Evolutionary conservation across 2,329 filamentous ascomycete genomes (phyloP).

Genomic region (Ampelomyces quisqualis): DNA sequence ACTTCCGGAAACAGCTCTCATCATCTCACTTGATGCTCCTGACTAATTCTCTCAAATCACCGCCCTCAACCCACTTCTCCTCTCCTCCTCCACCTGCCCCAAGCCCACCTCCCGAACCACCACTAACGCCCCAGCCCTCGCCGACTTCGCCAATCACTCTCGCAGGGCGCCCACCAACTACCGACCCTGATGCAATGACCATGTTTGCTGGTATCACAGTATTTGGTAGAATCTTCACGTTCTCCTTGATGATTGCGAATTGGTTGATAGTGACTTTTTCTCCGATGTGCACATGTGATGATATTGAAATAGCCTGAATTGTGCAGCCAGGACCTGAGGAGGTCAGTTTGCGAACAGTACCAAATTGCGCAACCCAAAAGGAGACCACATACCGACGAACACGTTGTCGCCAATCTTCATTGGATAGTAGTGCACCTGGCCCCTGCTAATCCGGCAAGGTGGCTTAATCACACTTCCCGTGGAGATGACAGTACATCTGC

Average conservation of each 20-base stretch:
- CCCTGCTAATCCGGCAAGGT: constrained; percentile 78
- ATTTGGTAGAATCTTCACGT: constrained; percentile 81
- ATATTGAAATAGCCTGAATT: constrained; percentile 80
- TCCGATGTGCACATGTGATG: constrained; percentile 84
- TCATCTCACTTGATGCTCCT: constrained; percentile 45
- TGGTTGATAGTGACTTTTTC: constrained; percentile 74
- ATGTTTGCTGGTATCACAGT: constrained; percentile 82
- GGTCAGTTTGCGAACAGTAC: too few species aligned
- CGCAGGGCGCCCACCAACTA: constrained; percentile 67
- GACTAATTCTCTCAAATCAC: constrained; percentile 52
- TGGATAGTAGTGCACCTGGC: constrained; percentile 75
- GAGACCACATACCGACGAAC: constrained; percentile 76
- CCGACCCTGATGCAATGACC: constrained; percentile 87
- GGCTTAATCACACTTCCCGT: constrained; percentile 77
- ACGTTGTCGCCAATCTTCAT: constrained; percentile 94
- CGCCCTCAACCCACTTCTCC: constrained; percentile 53
- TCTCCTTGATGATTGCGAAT: constrained; percentile 91
- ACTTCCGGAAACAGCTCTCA: too few species aligned
- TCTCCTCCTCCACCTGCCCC: constrained; percentile 45
- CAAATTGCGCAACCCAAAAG: too few species aligned
- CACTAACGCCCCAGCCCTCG: constrained; percentile 53
- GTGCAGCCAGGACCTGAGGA: constrained; percentile 55
- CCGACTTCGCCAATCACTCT: constrained; percentile 52
- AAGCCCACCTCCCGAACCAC: constrained; percentile 33
- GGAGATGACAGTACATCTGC: constrained; percentile 86